phyloP scores from a whole-genome alignment of 2,329 filamentous ascomycete genomes.

The Clarireedia monteithiana region DNA sequence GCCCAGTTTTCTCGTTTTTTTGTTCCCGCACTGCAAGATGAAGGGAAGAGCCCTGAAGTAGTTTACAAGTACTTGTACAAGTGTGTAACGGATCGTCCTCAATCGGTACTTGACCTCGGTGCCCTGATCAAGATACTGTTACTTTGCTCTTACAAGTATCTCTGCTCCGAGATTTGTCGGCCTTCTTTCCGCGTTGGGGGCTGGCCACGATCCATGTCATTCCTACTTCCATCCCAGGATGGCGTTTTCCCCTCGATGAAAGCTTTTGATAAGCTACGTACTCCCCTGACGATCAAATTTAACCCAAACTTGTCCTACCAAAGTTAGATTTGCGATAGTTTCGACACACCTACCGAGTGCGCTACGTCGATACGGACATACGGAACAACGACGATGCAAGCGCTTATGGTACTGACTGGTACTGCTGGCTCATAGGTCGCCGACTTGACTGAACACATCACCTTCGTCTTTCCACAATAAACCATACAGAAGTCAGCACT shows the following conservation, averaged over 20 bases:
- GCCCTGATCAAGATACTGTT: no score
- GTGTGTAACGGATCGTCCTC: no score
- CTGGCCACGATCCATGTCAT: background rate
- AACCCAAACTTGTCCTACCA: background rate
- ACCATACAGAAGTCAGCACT: background rate
- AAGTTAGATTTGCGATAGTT: background rate
- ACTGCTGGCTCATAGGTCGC: background rate
- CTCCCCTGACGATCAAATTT: background rate
- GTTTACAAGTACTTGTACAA: no score
- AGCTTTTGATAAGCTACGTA: no score
- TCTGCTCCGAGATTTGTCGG: background rate
- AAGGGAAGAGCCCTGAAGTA: no score
- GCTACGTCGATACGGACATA: no score
- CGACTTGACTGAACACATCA: background rate
- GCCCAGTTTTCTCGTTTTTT: no score
- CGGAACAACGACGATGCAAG: background rate
- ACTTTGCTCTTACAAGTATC: background rate
- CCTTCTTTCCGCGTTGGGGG: background rate
- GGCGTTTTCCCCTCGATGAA: no score
- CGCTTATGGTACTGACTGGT: background rate
- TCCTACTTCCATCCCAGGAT: no score
- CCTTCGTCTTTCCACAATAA: no score
- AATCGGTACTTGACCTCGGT: no score
- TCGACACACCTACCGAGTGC: background rate
- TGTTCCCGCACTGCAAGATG: no score